Percentiles rank a stretch among this genome's conserved stretches.
phyloP scores from a whole-genome alignment of 441 rosid species.

The Populus trichocarpa region DNA sequence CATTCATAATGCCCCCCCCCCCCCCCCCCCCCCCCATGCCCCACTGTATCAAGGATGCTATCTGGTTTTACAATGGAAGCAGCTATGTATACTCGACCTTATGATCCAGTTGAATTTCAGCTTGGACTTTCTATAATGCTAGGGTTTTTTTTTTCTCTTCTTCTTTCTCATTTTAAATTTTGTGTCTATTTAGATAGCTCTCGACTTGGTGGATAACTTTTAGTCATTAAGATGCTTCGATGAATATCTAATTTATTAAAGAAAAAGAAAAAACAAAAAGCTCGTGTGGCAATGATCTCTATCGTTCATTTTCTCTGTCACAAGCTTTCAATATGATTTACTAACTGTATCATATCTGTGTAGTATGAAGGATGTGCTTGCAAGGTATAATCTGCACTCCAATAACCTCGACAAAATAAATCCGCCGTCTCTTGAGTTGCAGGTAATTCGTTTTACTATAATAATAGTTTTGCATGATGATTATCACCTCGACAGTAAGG shows the following conservation, averaged over 20 bases:
- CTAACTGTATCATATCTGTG: not conserved
- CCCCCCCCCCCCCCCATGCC: too few relatives aligned
- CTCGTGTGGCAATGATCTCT: not conserved
- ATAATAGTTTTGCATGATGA: not conserved
- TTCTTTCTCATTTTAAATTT: too few relatives aligned
- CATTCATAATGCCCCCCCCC: not conserved
- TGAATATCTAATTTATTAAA: not conserved
- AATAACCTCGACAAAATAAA: slow-evolving; percentile 36
- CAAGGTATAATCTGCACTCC: slow-evolving; percentile 47
- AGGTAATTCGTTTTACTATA: slow-evolving; percentile 27
- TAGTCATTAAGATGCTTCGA: not conserved
- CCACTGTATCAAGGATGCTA: not conserved
- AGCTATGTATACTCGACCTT: not conserved
- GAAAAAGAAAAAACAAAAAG: too few relatives aligned
- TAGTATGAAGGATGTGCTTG: slow-evolving; percentile 47
- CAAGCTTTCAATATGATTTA: not conserved
- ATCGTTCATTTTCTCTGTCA: not conserved
- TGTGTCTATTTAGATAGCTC: not conserved
- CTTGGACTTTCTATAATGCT: not conserved
- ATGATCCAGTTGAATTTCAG: not conserved
- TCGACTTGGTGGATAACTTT: too few relatives aligned
- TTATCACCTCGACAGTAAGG: not conserved
- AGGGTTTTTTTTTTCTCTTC: not conserved
- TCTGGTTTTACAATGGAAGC: not conserved
- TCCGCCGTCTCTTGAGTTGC: slow-evolving; percentile 52